phyloP scores from a whole-genome alignment of 371 early-diverging fungal species.

The Haplosporangium sp. region DNA sequence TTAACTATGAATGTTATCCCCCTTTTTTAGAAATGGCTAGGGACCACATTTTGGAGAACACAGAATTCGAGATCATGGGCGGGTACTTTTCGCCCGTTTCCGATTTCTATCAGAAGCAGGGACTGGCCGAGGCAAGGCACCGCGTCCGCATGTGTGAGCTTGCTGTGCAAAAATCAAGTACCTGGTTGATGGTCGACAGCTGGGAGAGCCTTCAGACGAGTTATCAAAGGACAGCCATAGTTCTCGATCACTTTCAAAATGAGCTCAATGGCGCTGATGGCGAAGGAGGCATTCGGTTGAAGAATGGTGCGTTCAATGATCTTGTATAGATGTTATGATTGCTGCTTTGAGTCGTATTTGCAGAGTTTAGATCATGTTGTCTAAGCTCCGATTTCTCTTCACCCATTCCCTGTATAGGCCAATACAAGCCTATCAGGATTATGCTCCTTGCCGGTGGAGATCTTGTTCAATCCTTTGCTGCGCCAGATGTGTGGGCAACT shows the following conservation, averaged over 20 bases:
- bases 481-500: constrained; percentile 91
- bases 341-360: neutral
- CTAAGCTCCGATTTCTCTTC: neutral
- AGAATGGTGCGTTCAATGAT: constrained; percentile 15
- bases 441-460: constrained; percentile 98
- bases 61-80: constrained; percentile 87
- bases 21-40: constrained; percentile 87
- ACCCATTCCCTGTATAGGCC: constrained; percentile 46
- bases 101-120: constrained; percentile 92
- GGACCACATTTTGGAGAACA: constrained; percentile 82
- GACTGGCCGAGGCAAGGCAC: constrained; percentile 86
- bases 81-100: constrained; percentile 98
- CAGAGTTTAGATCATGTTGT: neutral
- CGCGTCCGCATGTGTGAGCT: constrained; percentile 94
- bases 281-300: constrained; percentile 61
- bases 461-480: constrained; percentile 94
- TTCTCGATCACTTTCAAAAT: constrained; percentile 93
- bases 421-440: constrained; percentile 76
- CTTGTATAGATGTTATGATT: neutral
- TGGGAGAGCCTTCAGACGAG: constrained; percentile 91
- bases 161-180: constrained; percentile 83
- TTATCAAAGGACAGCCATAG: constrained; percentile 90
- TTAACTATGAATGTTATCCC: neutral
- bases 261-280: constrained; percentile 79
- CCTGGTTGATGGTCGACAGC: constrained; percentile 96